Evolutionary conservation across 495 filamentous ascomycete genomes (phyloP).

Genomic region (Aspergillus indologenus): DNA sequence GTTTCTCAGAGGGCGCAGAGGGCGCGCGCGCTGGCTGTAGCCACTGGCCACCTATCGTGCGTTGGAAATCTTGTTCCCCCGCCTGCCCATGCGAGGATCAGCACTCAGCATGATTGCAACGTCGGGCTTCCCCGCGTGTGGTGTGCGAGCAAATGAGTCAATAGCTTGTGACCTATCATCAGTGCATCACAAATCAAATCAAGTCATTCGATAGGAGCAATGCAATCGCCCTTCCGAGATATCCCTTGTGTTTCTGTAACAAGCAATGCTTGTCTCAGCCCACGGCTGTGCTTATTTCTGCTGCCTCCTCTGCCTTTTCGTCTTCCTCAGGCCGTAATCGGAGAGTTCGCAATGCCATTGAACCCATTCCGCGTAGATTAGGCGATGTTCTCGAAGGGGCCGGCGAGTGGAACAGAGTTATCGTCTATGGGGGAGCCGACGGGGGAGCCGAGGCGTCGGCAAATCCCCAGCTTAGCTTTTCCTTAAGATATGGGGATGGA

Average conservation of each 20-base stretch:
- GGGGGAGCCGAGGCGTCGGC: not conserved
- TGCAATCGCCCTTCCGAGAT: not conserved
- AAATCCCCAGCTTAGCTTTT: not conserved
- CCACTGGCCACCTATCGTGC: slow-evolving; percentile 1
- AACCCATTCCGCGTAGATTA: not conserved
- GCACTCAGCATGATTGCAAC: slow-evolving; percentile 6
- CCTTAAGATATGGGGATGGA: not conserved
- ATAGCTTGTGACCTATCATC: not conserved
- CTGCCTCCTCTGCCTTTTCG: not conserved
- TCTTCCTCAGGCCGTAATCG: not conserved
- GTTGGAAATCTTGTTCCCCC: not conserved
- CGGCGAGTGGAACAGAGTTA: not conserved
- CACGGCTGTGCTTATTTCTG: not conserved
- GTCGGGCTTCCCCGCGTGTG: slow-evolving; percentile 13
- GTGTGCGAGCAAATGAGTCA: not conserved
- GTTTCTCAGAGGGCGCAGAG: not conserved
- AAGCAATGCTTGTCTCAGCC: not conserved
- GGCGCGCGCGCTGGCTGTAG: not conserved
- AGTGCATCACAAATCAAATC: not conserved
- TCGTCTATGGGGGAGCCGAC: not conserved
- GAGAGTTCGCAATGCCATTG: not conserved
- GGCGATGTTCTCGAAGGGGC: not conserved
- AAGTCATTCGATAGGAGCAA: not conserved
- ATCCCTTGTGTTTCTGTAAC: not conserved
- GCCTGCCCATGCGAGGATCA: slow-evolving; percentile 7